Base-by-base conservation (phyloP, 352 stramenopile species). In the Phytophthora agathidicida region DNA sequence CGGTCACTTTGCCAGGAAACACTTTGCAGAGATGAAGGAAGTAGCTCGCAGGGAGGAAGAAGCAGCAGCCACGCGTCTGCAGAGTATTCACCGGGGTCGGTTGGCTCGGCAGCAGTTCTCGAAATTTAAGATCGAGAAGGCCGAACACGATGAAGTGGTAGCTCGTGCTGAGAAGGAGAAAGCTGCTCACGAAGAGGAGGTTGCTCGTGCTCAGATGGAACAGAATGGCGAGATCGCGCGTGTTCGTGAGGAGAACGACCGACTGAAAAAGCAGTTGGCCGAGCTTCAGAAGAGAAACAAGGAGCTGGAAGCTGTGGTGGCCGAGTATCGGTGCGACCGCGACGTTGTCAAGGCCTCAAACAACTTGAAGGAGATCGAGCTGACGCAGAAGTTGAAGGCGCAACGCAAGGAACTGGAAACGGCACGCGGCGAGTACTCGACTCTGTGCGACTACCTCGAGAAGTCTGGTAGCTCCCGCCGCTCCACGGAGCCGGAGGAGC, bases 241-340 rank as follows among this genome's bases (percentile, higher is more conserved):
- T n/a, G 71, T 77, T 8, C 68, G 60, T 11, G 73, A 80, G 16
- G 83, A 92, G 46, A 90, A 90, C 50, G 65, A 56, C 7, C 61
- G 48, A 9, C 58, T 93, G 31, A 84, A 81, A 27, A 39, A 68
- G 35, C 78, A 90, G 53, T 65, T 93, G 10, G 68, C 68, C 24
- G 72, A 88, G 39, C 62, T 93, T 5, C 51, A 86, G n/a, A 71
- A 78, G 49, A 70, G 57, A 10, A 91, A 89, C 60, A 60, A 77
- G 33, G 76, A 89, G 51, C 46, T 91, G 22, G 72, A 91, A 44
- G 61, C 65, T 7, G 66, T 83, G 24, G 77, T 88, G 56, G 68
- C 69, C 8, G 81, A 91, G 56, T 82, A 75, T 55, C 68, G 68
- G 7, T 83, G 70, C 33, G 73, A 89, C 26, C 66, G 75, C 28